These are phyloP conservation scores for Hanseniaspora nectarophila DNA, from an alignment of 805 yeast genomes.

Conservation along the genomic window DNA sequence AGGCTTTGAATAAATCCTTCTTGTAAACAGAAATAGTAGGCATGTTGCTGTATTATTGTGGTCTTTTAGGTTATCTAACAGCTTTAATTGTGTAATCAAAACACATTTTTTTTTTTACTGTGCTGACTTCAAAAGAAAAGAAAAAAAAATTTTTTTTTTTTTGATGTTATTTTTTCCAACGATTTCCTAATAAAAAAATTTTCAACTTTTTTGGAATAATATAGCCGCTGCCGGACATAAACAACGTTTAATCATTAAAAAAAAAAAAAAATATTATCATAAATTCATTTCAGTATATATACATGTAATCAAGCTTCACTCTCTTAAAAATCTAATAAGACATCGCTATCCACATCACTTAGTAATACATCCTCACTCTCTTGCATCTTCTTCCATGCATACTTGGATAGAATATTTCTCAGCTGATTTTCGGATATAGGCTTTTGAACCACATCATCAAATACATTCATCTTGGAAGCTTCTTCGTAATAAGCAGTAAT, in stretches of 20 bases:
- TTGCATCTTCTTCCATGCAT: conserved; percentile 26
- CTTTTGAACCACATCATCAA: conserved; percentile 63
- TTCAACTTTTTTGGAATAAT: no score
- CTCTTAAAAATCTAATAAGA: not conserved
- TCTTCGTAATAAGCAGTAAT: conserved; percentile 62
- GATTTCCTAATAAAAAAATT: no score
- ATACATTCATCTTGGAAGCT: conserved; percentile 40
- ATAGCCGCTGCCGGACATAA: no score
- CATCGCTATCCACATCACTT: conserved; percentile 26
- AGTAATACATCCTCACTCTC: conserved; percentile 25
- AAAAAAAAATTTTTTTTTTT: not conserved
- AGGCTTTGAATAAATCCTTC: conserved; percentile 71
- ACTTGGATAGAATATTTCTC: conserved; percentile 24
- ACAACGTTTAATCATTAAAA: not conserved
- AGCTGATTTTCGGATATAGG: conserved; percentile 35
- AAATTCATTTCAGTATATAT: not conserved
- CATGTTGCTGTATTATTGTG: conserved; percentile 36
- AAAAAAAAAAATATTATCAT: conserved; percentile 2
- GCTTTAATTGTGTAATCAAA: not conserved
- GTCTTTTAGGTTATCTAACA: no score
- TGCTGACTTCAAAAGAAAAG: not conserved
- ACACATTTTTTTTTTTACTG: no score
- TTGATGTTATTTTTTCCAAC: no score
- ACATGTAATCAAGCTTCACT: not conserved
- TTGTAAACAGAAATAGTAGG: conserved; percentile 96